These are phyloP conservation scores for Populus ilicifolia DNA, from an alignment of 345 rosid genomes.

Conservation along the genomic window DNA sequence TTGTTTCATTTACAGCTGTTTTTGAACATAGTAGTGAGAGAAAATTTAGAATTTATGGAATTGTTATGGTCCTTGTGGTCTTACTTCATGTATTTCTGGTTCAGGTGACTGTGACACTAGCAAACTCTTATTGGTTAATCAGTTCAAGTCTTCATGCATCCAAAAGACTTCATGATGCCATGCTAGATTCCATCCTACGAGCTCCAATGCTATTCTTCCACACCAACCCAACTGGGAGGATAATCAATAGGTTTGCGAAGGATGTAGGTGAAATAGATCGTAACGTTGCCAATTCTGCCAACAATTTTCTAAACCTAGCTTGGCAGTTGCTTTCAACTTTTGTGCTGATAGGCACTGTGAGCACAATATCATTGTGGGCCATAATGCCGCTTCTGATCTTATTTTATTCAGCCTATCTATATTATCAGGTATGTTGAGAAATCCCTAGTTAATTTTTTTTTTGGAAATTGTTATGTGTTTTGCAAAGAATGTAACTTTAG, in stretches of 20 bases:
- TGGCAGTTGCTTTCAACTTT: conserved; percentile 89
- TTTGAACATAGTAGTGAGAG: not conserved
- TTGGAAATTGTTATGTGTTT: not conserved
- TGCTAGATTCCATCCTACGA: conserved; percentile 81
- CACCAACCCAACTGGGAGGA: conserved; percentile 87
- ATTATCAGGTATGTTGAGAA: conserved; percentile 59
- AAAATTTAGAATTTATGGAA: not conserved
- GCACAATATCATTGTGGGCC: conserved; percentile 98
- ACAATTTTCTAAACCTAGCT: conserved; percentile 78
- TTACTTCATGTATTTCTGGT: conserved; percentile 17
- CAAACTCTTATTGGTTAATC: conserved; percentile 88
- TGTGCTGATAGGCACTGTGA: conserved; percentile 84
- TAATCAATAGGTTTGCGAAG: conserved; percentile 95
- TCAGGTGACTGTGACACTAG: conserved; percentile 82
- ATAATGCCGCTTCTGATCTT: conserved; percentile 90
- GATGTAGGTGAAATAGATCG: conserved; percentile 96
- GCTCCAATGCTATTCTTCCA: conserved; percentile 98
- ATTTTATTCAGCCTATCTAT: conserved; percentile 85
- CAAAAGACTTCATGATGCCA: conserved; percentile 81
- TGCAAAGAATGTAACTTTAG: not conserved
- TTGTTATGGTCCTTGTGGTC: not conserved
- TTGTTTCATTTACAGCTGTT: not conserved
- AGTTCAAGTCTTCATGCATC: conserved; percentile 82
- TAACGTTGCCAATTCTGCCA: conserved; percentile 56
- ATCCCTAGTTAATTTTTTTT: not conserved